A percentile compares a stretch with the other conserved stretches of the same genome.
Conservation (phyloP, 345 rosid genomes). For the Eucalyptus tenuipes region DNA sequence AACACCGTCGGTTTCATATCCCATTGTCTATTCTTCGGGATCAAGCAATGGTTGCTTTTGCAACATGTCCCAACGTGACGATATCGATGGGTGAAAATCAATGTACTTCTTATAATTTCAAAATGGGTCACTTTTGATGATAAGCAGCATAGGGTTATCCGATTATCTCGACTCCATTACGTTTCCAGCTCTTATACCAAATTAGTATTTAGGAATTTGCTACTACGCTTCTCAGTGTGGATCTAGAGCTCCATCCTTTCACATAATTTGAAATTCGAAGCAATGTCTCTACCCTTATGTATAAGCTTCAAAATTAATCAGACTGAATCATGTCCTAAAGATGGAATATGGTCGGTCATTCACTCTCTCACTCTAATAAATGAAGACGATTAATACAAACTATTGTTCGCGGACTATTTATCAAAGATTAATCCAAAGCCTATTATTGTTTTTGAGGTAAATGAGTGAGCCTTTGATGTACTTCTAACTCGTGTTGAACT, state of each 20-base stretch:
- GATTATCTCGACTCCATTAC: background rate
- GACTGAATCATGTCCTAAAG: background rate
- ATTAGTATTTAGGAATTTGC: background rate
- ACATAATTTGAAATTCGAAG: background rate
- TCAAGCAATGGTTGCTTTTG: background rate
- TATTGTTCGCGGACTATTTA: background rate
- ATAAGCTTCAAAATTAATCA: background rate
- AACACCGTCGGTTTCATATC: background rate
- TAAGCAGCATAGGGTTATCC: background rate
- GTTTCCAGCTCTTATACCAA: background rate
- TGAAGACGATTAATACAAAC: background rate
- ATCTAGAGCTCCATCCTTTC: background rate
- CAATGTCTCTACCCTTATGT: background rate
- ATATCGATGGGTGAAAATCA: background rate
- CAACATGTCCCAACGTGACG: background rate
- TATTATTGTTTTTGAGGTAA: background rate
- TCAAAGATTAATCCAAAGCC: background rate
- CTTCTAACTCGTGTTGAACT: background rate
- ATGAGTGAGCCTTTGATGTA: background rate
- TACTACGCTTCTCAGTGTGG: background rate
- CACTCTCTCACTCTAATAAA: background rate
- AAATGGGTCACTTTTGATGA: too few relatives aligned
- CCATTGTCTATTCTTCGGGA: background rate
- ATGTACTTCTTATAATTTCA: background rate
- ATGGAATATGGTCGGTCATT: background rate